phyloP scores from a whole-genome alignment of 1,284 basidiomycete species.

The Mixia osmundae region DNA sequence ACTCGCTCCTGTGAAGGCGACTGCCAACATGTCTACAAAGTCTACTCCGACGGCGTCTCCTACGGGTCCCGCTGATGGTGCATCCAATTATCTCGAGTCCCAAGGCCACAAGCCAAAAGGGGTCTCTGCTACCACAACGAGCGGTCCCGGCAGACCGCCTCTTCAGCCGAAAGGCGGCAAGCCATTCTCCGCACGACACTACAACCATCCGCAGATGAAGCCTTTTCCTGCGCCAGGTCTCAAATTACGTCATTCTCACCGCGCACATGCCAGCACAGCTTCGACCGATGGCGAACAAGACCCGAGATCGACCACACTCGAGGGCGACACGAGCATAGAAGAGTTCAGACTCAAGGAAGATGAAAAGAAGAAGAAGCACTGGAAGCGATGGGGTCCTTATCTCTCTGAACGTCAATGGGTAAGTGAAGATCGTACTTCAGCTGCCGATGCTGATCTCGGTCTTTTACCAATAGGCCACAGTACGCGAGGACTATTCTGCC shows the following conservation, averaged over 20 bases:
- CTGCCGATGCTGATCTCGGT: conserved; percentile 93
- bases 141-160: too few species aligned
- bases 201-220: too few species aligned
- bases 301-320: not conserved
- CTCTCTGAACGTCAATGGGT: conserved; percentile 83
- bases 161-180: too few species aligned
- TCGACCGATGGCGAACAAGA: conserved; percentile 6
- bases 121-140: too few species aligned
- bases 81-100: too few species aligned
- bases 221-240: conserved; percentile 18
- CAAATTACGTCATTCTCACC: conserved; percentile 9
- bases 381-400: conserved; percentile 86
- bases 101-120: too few species aligned
- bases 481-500: conserved; percentile 88
- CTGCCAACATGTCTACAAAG: too few species aligned
- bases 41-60: too few species aligned
- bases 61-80: too few species aligned
- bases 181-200: too few species aligned
- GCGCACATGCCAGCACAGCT: not conserved
- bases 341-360: not conserved
- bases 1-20: too few species aligned
- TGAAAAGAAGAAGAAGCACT: conserved; percentile 28
- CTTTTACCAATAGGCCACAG: conserved; percentile 63
- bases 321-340: conserved; percentile 9
- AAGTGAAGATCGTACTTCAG: conserved; percentile 89